These are phyloP conservation scores for Solanum medicagineum DNA, from an alignment of 257 asterid species.

Conservation along the genomic window DNA sequence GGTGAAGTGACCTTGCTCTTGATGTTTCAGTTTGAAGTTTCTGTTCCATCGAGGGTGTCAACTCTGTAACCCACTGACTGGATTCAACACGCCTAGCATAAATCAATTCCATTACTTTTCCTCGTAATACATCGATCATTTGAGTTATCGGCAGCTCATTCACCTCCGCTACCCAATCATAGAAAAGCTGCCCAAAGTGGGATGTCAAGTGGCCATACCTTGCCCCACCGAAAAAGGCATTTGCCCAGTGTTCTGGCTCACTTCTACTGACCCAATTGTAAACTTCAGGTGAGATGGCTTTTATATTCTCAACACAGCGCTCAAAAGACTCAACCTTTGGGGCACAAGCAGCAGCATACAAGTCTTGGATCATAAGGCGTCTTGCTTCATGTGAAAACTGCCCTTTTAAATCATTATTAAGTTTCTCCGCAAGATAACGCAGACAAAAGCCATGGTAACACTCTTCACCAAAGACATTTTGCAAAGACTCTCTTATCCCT, in stretches of 20 bases:
- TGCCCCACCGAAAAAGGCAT: slow-evolving; percentile 66
- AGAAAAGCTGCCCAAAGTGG: slow-evolving; percentile 75
- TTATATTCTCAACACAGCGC: slow-evolving; percentile 58
- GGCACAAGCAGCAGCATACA: slow-evolving; percentile 83
- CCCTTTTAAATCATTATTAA: slow-evolving; percentile 82
- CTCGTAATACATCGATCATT: slow-evolving; percentile 89
- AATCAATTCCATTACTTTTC: slow-evolving; percentile 85
- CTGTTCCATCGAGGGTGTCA: slow-evolving; percentile 79
- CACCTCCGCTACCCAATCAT: slow-evolving; percentile 89
- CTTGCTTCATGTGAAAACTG: slow-evolving; percentile 98
- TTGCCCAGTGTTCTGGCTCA: slow-evolving; percentile 94
- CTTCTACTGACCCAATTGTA: slow-evolving; percentile 74
- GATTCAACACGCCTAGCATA: slow-evolving; percentile 70
- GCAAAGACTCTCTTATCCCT: slow-evolving; percentile 67
- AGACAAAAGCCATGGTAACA: slow-evolving; percentile 86
- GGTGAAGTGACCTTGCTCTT: slow-evolving; percentile 45
- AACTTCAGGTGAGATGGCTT: slow-evolving; percentile 94
- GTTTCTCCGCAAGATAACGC: slow-evolving; percentile 86
- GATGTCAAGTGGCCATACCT: slow-evolving; percentile 85
- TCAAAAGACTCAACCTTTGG: slow-evolving; percentile 61
- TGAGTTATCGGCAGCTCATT: slow-evolving; percentile 94
- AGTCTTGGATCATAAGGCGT: slow-evolving; percentile 90
- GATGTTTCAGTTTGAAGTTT: slow-evolving; percentile 61
- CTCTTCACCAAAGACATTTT: slow-evolving; percentile 63
- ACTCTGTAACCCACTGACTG: slow-evolving; percentile 58